Conservation (phyloP, 768 basidiomycete genomes). For the Mycena crocata region DNA sequence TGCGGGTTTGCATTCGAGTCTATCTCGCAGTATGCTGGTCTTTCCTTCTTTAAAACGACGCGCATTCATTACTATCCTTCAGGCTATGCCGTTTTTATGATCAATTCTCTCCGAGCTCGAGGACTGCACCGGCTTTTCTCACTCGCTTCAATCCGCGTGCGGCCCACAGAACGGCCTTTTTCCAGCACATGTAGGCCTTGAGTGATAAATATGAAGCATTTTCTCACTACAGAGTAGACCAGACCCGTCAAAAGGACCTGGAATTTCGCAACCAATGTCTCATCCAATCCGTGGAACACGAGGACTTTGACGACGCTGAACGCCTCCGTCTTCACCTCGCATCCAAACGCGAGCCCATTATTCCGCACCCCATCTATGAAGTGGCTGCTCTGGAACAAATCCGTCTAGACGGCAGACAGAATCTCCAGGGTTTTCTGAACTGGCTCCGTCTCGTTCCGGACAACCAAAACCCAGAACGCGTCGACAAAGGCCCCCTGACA, state of each 20-base stretch:
- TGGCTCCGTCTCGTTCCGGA: conserved; percentile 33
- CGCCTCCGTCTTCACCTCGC: conserved; percentile 17
- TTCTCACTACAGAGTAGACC: background rate
- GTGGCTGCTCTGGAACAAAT: conserved; percentile 28
- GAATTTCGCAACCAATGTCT: conserved; percentile 13
- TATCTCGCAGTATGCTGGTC: too few relatives aligned
- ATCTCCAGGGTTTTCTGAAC: conserved; percentile 19
- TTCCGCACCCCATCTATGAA: conserved; percentile 25
- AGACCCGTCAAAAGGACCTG: background rate
- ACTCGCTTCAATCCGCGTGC: background rate
- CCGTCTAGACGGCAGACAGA: background rate
- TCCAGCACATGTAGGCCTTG: conserved; percentile 4
- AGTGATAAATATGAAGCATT: background rate
- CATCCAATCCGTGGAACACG: conserved; percentile 12
- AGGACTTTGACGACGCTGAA: conserved; percentile 24
- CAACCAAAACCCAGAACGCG: conserved; percentile 9
- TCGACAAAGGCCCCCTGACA: conserved; percentile 26
- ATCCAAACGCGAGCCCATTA: conserved; percentile 11
- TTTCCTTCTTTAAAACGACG: too few relatives aligned
- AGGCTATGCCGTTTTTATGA: too few relatives aligned
- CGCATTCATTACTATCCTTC: too few relatives aligned
- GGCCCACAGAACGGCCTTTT: too few relatives aligned
- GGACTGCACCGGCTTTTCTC: background rate
- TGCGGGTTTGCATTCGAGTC: too few relatives aligned
- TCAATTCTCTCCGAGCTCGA: conserved; percentile 5